A percentile compares a stretch with the other conserved stretches of the same genome.
phyloP scores from a whole-genome alignment of 805 yeast species.

The Geotrichum ghanense region DNA sequence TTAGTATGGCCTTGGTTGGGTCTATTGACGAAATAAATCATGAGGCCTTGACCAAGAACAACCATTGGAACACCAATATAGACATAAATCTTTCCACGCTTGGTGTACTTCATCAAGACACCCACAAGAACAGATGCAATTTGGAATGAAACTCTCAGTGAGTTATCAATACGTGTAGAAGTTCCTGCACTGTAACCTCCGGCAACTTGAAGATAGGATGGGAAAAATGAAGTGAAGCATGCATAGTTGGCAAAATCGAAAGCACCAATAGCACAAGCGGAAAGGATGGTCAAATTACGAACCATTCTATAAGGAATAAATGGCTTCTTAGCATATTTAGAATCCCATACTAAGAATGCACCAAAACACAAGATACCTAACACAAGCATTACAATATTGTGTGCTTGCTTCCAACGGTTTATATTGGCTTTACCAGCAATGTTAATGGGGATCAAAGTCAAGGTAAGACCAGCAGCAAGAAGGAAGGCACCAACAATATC shows the following conservation, averaged over 20 bases:
- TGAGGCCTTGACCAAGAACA: conserved; percentile 44
- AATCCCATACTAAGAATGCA: conserved; percentile 42
- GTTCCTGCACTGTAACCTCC: conserved; percentile 41
- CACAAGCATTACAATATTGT: conserved; percentile 24
- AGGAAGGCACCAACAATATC: conserved; percentile 29
- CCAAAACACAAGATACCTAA: conserved; percentile 42
- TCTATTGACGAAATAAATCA: conserved; percentile 35
- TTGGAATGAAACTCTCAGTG: conserved; percentile 10
- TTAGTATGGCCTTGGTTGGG: conserved; percentile 28
- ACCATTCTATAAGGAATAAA: conserved; percentile 41
- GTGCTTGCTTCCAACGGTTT: conserved; percentile 25
- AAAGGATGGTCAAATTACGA: conserved; percentile 55
- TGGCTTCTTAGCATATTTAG: conserved; percentile 41
- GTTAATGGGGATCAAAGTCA: conserved; percentile 30
- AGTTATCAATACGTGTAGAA: conserved; percentile 31
- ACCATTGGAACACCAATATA: conserved; percentile 43
- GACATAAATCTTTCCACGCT: conserved; percentile 32
- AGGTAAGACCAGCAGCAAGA: conserved; percentile 26
- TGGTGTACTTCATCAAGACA: conserved; percentile 37
- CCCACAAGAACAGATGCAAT: conserved; percentile 48
- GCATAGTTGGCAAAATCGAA: conserved; percentile 40
- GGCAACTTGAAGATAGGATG: conserved; percentile 49
- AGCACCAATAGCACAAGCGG: conserved; percentile 37
- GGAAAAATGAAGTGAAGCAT: conserved; percentile 49
- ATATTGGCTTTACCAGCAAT: conserved; percentile 22